Evolutionary conservation across 768 basidiomycete species (phyloP).

Genomic region (Amyloporia xantha): DNA sequence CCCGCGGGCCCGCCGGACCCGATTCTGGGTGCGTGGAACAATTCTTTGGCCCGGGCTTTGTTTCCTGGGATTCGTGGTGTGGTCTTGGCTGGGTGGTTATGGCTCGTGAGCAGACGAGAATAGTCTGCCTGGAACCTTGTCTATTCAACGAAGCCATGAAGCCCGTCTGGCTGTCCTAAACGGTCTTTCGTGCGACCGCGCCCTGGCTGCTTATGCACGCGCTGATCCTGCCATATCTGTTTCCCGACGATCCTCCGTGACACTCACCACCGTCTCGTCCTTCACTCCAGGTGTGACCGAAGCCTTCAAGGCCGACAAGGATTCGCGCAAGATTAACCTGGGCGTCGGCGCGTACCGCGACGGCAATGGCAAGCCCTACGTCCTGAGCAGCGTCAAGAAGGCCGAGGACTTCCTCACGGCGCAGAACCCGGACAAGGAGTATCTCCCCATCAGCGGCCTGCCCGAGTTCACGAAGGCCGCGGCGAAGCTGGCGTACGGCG

Average conservation of each 20-base stretch:
- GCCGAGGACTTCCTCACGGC: constrained; percentile 69
- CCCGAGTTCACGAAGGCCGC: constrained; percentile 81
- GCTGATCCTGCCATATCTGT: not conserved
- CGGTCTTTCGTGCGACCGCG: not conserved
- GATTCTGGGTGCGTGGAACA: constrained; percentile 81
- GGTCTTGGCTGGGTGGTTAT: constrained; percentile 1
- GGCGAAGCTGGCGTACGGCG: constrained; percentile 86
- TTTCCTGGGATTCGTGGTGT: constrained; percentile 4
- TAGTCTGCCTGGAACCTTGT: not conserved
- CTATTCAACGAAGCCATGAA: not conserved
- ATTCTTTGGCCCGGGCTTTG: constrained; percentile 4
- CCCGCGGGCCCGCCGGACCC: constrained; percentile 88
- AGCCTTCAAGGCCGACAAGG: constrained; percentile 93
- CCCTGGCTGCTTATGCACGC: not conserved
- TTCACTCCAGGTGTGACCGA: constrained; percentile 70
- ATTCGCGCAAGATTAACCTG: constrained; percentile 91
- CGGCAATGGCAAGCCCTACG: constrained; percentile 90
- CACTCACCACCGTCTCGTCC: constrained; percentile 4
- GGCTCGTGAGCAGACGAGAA: not conserved
- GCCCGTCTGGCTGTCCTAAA: too few species aligned
- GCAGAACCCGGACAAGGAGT: constrained; percentile 83
- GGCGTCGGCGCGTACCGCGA: constrained; percentile 98
- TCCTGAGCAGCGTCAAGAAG: constrained; percentile 86
- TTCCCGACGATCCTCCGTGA: not conserved
- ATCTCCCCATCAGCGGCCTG: constrained; percentile 92